Percentiles rank a stretch among this genome's conserved stretches.
Conservation (phyloP, 2,329 filamentous ascomycete species). For the Colletotrichum orchidophilum region DNA sequence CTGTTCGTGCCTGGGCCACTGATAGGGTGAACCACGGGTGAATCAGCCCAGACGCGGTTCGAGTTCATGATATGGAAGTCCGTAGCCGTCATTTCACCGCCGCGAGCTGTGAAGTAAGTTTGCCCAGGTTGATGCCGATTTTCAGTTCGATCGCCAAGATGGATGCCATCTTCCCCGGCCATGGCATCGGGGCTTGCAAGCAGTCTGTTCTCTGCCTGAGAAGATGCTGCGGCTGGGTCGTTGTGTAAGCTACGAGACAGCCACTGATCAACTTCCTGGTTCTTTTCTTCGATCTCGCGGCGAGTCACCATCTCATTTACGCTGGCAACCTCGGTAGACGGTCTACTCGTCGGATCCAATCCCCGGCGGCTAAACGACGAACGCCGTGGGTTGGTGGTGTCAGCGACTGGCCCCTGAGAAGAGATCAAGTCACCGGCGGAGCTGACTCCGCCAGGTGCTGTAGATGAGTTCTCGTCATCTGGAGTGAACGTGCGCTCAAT, state of each 20-base stretch:
- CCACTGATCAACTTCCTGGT: conserved; percentile 62
- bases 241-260: conserved; percentile 46
- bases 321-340: conserved; percentile 54
- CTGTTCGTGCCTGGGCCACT: conserved; percentile 40
- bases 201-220: conserved; percentile 6
- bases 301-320: conserved; percentile 58
- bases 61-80: conserved; percentile 62
- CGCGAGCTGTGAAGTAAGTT: conserved; percentile 57
- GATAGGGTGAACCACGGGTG: conserved; percentile 58
- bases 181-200: conserved; percentile 25
- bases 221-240: conserved; percentile 6
- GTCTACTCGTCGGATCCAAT: conserved; percentile 57
- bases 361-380: conserved; percentile 53
- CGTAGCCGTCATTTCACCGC: conserved; percentile 52
- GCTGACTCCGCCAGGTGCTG: conserved; percentile 44
- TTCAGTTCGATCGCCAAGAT: conserved; percentile 56
- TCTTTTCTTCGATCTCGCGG: conserved; percentile 56
- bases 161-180: conserved; percentile 48
- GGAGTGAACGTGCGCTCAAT: conserved; percentile 50
- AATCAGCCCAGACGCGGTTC: conserved; percentile 59
- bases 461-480: conserved; percentile 46
- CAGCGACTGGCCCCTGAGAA: conserved; percentile 33
- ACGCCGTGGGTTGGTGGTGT: conserved; percentile 41
- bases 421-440: conserved; percentile 52
- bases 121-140: conserved; percentile 60